These are phyloP conservation scores for Aspergillus haitiensis DNA, from an alignment of 495 filamentous ascomycete species.

Conservation along the genomic window DNA sequence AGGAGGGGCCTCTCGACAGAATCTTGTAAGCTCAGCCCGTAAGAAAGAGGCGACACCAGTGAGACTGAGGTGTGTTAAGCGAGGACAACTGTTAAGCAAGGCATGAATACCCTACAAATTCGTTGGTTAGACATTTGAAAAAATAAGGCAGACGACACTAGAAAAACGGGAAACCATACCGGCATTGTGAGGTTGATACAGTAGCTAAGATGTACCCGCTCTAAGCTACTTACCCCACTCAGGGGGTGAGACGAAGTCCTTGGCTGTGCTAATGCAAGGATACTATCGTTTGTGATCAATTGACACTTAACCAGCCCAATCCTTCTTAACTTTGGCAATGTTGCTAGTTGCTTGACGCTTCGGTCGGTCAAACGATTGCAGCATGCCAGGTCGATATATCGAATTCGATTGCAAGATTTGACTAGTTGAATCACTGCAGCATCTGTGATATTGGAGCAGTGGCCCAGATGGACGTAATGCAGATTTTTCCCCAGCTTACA, in stretches of 20 bases:
- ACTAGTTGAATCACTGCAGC: slow-evolving; percentile 78
- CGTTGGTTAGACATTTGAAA: slow-evolving; percentile 19
- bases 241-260: slow-evolving; percentile 44
- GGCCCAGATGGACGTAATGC: slow-evolving; percentile 93
- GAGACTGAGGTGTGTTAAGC: slow-evolving; percentile 90
- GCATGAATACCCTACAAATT: slow-evolving; percentile 76
- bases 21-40: slow-evolving; percentile 71
- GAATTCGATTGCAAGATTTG: slow-evolving; percentile 83
- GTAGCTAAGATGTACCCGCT: slow-evolving; percentile 96
- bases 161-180: slow-evolving; percentile 51
- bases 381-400: slow-evolving; percentile 97
- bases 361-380: slow-evolving; percentile 85
- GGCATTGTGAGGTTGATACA: slow-evolving; percentile 77
- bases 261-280: slow-evolving; percentile 73
- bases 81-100: slow-evolving; percentile 85
- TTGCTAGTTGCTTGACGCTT: slow-evolving; percentile 82
- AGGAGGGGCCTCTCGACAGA: slow-evolving; percentile 81
- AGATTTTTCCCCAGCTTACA: slow-evolving; percentile 90
- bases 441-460: slow-evolving; percentile 90
- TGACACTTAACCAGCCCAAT: slow-evolving; percentile 95
- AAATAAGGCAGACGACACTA: slow-evolving; percentile 23
- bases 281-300: slow-evolving; percentile 83
- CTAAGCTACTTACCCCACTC: slow-evolving; percentile 60
- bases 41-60: slow-evolving; percentile 87
- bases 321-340: slow-evolving; percentile 85